Percentiles rank a stretch among this genome's conserved stretches.
Conservation (phyloP, 208 protist species). For the Jaenimonas drosophilae region DNA sequence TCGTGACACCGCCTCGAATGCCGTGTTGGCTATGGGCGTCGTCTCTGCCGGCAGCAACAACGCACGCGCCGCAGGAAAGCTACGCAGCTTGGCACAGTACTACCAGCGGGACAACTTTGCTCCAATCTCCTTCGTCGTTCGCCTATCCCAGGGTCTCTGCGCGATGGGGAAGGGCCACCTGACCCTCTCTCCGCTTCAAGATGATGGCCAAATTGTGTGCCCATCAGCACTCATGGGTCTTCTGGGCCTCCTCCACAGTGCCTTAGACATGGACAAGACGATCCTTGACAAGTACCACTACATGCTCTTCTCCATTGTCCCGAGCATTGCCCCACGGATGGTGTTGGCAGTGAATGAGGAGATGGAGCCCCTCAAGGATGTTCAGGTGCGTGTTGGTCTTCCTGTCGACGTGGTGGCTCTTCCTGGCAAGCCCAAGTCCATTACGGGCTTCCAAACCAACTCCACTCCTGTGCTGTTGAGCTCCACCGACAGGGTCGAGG, state of each 20-base stretch:
- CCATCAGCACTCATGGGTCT: constrained; percentile 89
- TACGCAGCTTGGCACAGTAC: constrained; percentile 95
- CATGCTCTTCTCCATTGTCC: constrained; percentile 92
- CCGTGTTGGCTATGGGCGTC: constrained; percentile 97
- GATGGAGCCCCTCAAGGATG: constrained; percentile 83
- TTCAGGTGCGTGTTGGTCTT: constrained; percentile 88
- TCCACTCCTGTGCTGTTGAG: constrained; percentile 97
- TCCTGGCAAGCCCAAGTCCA: constrained; percentile 97
- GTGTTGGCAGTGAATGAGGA: constrained; percentile 96
- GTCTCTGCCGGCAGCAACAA: constrained; percentile 97
- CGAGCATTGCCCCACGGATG: constrained; percentile 95
- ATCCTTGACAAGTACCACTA: constrained; percentile 95
- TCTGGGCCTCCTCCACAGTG: constrained; percentile 88
- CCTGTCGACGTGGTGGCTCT: constrained; percentile 96
- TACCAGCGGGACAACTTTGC: constrained; percentile 92
- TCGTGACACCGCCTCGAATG: constrained; percentile 87
- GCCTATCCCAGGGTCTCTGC: constrained; percentile 92
- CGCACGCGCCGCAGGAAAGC: constrained; percentile 90
- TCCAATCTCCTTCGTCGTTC: constrained; percentile 69
- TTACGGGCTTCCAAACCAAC: constrained; percentile 99
- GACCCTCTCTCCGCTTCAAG: constrained; percentile 93
- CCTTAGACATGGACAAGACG: constrained; percentile 87
- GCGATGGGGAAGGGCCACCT: constrained; percentile 99
- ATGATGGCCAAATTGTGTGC: constrained; percentile 84
- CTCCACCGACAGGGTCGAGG: constrained; percentile 94